Percentiles rank a stretch among this genome's conserved stretches.
Evolutionary conservation across 164 flowering plant species (phyloP).

Genomic region (Sextonia rubra): DNA sequence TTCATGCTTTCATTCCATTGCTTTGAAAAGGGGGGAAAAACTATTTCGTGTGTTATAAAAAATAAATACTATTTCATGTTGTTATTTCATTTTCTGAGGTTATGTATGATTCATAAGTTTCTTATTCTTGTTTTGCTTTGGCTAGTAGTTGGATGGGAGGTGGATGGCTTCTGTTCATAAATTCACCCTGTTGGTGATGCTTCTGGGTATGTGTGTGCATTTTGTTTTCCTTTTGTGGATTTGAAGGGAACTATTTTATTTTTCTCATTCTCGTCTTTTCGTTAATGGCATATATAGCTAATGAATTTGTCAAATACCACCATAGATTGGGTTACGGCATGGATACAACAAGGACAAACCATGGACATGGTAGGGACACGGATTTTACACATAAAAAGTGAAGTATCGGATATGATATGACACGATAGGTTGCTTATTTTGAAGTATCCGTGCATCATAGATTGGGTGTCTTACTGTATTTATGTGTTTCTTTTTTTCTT

Average conservation of each 20-base stretch:
- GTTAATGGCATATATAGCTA: not conserved
- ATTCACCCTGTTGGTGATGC: constrained; percentile 23
- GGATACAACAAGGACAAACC: no score
- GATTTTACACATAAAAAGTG: no score
- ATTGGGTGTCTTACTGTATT: no score
- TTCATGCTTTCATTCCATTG: not conserved
- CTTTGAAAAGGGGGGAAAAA: no score
- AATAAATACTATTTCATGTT: not conserved
- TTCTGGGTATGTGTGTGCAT: constrained; percentile 37
- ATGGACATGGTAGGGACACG: no score
- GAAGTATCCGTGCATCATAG: no score
- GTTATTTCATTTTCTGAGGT: not conserved
- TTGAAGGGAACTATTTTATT: not conserved
- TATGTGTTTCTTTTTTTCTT: no score
- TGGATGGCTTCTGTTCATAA: constrained; percentile 35
- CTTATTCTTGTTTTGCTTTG: constrained; percentile 4
- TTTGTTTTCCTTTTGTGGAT: not conserved
- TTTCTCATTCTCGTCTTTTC: not conserved
- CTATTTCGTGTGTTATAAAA: not conserved
- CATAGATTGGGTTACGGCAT: no score
- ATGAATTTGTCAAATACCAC: not conserved
- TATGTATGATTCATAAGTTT: not conserved
- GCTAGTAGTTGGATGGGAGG: constrained; percentile 16
- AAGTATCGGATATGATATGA: no score
- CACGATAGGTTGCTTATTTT: no score